phyloP scores from a whole-genome alignment of 2,329 filamentous ascomycete species.

The Hymenoscyphus salicellus region DNA sequence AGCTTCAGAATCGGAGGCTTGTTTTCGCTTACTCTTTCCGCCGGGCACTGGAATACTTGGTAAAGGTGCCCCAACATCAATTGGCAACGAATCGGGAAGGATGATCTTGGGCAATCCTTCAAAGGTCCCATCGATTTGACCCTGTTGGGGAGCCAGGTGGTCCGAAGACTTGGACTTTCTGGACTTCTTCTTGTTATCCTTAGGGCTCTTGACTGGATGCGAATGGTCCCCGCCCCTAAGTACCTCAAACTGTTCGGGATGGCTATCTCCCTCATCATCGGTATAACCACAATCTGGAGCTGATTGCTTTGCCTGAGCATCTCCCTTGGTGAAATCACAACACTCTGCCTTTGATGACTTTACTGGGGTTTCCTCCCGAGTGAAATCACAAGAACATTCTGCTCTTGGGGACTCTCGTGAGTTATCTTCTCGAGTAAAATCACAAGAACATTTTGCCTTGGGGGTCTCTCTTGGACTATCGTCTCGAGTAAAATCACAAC shows the following conservation, averaged over 20 bases:
- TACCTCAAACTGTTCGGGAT: too few relatives aligned
- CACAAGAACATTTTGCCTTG: background rate
- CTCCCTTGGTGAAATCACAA: background rate
- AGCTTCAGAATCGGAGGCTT: background rate
- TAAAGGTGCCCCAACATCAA: background rate
- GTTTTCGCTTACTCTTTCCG: background rate
- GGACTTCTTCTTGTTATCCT: background rate
- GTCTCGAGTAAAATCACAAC: constrained; percentile 5
- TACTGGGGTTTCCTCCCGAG: background rate
- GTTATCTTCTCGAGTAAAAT: background rate
- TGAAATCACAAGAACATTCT: background rate
- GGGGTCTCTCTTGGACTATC: background rate
- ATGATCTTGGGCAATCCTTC: background rate
- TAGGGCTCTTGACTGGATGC: too few relatives aligned
- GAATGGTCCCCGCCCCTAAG: too few relatives aligned
- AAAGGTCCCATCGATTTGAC: background rate
- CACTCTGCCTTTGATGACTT: background rate
- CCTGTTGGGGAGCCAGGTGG: background rate
- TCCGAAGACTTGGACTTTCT: background rate
- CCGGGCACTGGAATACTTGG: background rate
- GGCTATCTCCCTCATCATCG: background rate
- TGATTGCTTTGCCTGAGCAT: background rate
- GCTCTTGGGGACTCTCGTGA: background rate
- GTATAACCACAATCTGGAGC: background rate
- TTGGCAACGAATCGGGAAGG: background rate